Evolutionary conservation across 2,329 filamentous ascomycete genomes (phyloP).

Genomic region (Monosporascus cannonballus): DNA sequence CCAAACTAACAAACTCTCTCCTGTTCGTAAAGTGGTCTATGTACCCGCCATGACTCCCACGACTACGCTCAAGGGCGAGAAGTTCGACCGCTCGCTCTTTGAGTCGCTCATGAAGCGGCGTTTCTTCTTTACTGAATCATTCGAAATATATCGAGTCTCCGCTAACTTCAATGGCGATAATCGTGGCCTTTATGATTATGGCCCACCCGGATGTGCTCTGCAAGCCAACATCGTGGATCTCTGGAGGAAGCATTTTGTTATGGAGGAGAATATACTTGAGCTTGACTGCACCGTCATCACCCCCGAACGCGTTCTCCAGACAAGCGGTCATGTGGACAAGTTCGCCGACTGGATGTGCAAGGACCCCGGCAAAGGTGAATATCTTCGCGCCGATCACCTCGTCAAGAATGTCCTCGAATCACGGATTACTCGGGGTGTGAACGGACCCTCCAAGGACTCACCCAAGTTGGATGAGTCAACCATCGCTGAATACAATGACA

Average conservation of each 20-base stretch:
- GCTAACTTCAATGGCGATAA: constrained; percentile 14
- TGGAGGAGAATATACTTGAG: constrained; percentile 92
- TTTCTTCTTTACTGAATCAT: constrained; percentile 61
- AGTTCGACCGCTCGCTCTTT: constrained; percentile 55
- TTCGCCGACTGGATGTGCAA: constrained; percentile 70
- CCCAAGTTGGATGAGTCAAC: constrained; percentile 53
- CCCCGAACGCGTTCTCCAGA: constrained; percentile 59
- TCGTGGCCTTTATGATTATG: constrained; percentile 73
- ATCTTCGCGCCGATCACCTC: constrained; percentile 62
- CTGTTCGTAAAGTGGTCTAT: too few relatives aligned
- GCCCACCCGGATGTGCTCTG: constrained; percentile 78
- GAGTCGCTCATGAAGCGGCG: constrained; percentile 59
- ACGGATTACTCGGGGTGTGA: constrained; percentile 52
- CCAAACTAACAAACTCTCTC: too few relatives aligned
- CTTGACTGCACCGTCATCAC: constrained; percentile 92
- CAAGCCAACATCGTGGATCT: constrained; percentile 82
- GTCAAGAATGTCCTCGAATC: constrained; percentile 61
- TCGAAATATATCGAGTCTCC: constrained; percentile 51
- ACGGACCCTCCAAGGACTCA: constrained; percentile 50
- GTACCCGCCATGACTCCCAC: constrained; percentile 9
- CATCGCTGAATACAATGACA: constrained; percentile 58
- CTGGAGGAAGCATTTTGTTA: constrained; percentile 89
- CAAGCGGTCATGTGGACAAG: constrained; percentile 64
- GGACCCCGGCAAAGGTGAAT: constrained; percentile 64
- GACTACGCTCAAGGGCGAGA: constrained; percentile 55